Conservation (phyloP, 306 rosid genomes). For the Quercus ilex region DNA sequence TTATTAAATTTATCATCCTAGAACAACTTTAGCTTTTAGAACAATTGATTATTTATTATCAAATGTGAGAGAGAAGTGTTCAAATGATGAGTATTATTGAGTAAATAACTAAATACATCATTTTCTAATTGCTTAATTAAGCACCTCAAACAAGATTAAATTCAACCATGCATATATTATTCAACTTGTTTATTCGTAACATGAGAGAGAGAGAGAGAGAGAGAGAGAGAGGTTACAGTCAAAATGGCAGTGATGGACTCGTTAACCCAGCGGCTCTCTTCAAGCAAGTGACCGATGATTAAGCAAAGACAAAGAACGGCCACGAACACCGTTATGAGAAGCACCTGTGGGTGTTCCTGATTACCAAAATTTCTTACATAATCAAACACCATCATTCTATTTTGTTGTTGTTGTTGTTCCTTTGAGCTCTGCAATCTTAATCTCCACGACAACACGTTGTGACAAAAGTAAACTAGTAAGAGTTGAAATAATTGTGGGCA, state of each 20-base stretch:
- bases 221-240: constrained; percentile 30
- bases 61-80: too few species aligned
- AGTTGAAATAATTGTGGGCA: too few species aligned
- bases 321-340: constrained; percentile 65
- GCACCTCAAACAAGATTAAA: too few species aligned
- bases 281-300: constrained; percentile 72
- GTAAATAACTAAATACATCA: too few species aligned
- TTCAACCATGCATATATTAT: too few species aligned
- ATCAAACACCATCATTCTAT: constrained; percentile 9
- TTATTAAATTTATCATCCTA: too few species aligned
- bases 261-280: constrained; percentile 77
- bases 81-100: too few species aligned
- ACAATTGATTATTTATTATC: too few species aligned
- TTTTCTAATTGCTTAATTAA: too few species aligned
- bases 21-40: too few species aligned
- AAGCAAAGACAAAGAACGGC: constrained; percentile 77
- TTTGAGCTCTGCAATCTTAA: not conserved
- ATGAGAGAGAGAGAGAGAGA: not conserved
- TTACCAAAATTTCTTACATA: constrained; percentile 31
- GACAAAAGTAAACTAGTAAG: too few species aligned
- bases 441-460: not conserved
- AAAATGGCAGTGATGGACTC: constrained; percentile 87
- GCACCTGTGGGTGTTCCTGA: constrained; percentile 59
- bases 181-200: not conserved
- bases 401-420: not conserved